These are phyloP conservation scores for Singerocomus rubriflavus DNA, from an alignment of 1,284 basidiomycete species.

Conservation along the genomic window DNA sequence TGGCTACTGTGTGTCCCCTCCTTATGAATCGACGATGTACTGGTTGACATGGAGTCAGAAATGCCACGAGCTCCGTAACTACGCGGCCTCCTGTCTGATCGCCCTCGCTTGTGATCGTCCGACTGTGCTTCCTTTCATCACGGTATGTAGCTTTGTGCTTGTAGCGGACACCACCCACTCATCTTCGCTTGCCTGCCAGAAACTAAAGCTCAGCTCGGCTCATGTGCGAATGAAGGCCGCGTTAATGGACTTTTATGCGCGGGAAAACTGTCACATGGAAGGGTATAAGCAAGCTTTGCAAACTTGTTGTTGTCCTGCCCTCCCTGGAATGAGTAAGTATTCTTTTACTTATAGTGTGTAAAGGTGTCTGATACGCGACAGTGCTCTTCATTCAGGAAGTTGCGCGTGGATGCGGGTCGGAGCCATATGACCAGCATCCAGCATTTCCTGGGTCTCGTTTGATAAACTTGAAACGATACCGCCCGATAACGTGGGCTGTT, in stretches of 20 bases:
- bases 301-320: conserved; percentile 33
- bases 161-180: neutral
- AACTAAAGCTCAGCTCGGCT: conserved; percentile 25
- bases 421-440: conserved; percentile 28
- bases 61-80: conserved; percentile 44
- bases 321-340: conserved; percentile 31
- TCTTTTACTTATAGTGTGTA: neutral
- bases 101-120: conserved; percentile 34
- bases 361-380: conserved; percentile 12
- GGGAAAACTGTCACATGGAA: conserved; percentile 33
- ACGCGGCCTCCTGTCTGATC: conserved; percentile 40
- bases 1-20: conserved; percentile 36
- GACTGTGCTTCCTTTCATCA: conserved; percentile 33
- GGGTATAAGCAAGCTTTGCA: conserved; percentile 38
- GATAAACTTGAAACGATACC: conserved; percentile 35
- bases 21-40: neutral
- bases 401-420: conserved; percentile 34
- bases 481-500: conserved; percentile 36
- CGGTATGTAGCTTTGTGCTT: conserved; percentile 12
- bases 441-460: conserved; percentile 24
- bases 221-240: conserved; percentile 24
- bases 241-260: conserved; percentile 30
- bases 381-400: conserved; percentile 35
- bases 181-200: conserved; percentile 4
- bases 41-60: conserved; percentile 30